phyloP scores from a whole-genome alignment of 176 grass and related monocot genomes.

The Echinochloa phyllopogon region DNA sequence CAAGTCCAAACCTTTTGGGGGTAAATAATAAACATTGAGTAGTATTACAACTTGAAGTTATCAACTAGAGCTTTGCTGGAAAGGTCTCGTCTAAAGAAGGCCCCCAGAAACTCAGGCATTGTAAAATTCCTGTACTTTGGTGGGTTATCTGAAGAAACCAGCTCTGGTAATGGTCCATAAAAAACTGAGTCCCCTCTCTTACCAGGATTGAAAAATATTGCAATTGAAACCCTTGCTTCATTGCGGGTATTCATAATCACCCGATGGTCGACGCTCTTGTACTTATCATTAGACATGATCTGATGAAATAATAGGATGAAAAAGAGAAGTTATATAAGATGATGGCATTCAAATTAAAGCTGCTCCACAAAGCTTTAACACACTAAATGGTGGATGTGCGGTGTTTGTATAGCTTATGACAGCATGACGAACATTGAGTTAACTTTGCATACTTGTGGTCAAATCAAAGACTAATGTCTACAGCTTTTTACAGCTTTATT shows the following conservation, averaged over 20 bases:
- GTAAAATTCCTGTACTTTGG: constrained; percentile 64
- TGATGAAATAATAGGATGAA: constrained; percentile 25
- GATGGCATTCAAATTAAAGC: not conserved
- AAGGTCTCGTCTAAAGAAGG: constrained; percentile 72
- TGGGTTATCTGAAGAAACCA: constrained; percentile 59
- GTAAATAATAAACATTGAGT: not conserved
- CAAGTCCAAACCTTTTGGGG: not conserved
- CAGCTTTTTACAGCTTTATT: not conserved
- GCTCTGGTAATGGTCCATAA: constrained; percentile 67
- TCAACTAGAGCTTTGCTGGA: constrained; percentile 61
- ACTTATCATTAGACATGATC: constrained; percentile 83
- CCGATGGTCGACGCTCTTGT: constrained; percentile 80
- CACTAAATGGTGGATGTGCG: not conserved
- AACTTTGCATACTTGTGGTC: not conserved
- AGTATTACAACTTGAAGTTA: constrained; percentile 63
- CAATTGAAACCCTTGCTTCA: constrained; percentile 76
- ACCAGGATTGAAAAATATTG: constrained; percentile 68
- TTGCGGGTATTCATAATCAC: constrained; percentile 55
- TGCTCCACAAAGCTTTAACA: not conserved
- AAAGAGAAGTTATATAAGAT: not conserved
- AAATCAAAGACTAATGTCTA: not conserved
- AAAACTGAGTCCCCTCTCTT: constrained; percentile 56
- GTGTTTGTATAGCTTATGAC: not conserved
- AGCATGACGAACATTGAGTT: not conserved
- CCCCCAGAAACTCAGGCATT: constrained; percentile 61